Percentiles rank a stretch among this genome's conserved stretches.
Conservation (phyloP, 495 filamentous ascomycete genomes). For the Xylaria flabelliformis region DNA sequence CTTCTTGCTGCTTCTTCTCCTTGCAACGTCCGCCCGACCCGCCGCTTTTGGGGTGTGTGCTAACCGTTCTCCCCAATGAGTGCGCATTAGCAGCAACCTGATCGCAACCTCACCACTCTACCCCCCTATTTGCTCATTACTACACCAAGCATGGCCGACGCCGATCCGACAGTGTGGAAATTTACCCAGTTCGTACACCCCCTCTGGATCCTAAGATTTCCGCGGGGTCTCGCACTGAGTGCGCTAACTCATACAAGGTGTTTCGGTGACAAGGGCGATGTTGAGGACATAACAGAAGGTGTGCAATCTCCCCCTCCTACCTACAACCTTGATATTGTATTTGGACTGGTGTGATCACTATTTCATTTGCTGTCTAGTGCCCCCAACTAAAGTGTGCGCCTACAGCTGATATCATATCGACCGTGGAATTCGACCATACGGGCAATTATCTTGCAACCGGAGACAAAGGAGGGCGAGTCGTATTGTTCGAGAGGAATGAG, state of each 20-base stretch:
- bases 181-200: constrained; percentile 92
- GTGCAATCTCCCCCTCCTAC: constrained; percentile 21
- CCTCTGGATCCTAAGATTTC: constrained; percentile 18
- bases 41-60: constrained; percentile 32
- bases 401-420: constrained; percentile 97
- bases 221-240: constrained; percentile 3
- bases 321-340: not conserved
- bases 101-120: constrained; percentile 35
- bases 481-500: constrained; percentile 97
- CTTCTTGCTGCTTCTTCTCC: constrained; percentile 28
- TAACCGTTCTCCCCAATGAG: constrained; percentile 28
- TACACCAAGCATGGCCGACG: constrained; percentile 85
- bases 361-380: not conserved
- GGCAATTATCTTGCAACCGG: constrained; percentile 98
- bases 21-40: constrained; percentile 29
- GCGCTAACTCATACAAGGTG: constrained; percentile 65
- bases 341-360: not conserved
- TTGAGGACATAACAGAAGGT: constrained; percentile 99
- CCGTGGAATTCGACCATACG: constrained; percentile 98
- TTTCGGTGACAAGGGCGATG: constrained; percentile 99
- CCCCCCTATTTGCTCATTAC: constrained; percentile 20
- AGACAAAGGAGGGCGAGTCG: constrained; percentile 96
- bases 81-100: constrained; percentile 40
- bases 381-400: constrained; percentile 31
- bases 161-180: constrained; percentile 93